Conservation (phyloP, 1,284 basidiomycete species). For the Albatrellus sp. region DNA sequence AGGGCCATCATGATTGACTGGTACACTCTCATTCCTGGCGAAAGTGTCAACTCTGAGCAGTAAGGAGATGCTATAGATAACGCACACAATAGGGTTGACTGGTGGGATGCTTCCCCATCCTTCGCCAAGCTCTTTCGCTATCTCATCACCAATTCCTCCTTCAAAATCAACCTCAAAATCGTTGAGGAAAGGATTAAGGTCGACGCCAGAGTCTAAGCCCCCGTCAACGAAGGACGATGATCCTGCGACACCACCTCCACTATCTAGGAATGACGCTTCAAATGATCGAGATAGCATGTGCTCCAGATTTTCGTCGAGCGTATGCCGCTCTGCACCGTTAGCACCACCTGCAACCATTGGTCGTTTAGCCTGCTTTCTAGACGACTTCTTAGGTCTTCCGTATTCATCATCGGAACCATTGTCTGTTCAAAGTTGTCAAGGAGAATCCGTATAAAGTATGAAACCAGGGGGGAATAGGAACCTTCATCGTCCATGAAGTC, state of each 20-base stretch:
- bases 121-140: slow-evolving; percentile 60
- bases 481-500: slow-evolving; percentile 36
- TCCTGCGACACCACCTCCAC: slow-evolving; percentile 20
- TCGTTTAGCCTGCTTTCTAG: slow-evolving; percentile 18
- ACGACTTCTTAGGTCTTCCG: slow-evolving; percentile 25
- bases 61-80: not conserved
- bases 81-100: slow-evolving; percentile 5
- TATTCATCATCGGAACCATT: slow-evolving; percentile 32
- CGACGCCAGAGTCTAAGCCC: slow-evolving; percentile 29
- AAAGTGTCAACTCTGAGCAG: not conserved
- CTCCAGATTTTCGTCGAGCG: slow-evolving; percentile 56
- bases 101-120: slow-evolving; percentile 36
- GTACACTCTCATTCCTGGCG: not conserved
- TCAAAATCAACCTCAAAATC: slow-evolving; percentile 46
- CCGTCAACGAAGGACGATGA: slow-evolving; percentile 48
- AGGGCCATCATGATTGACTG: not conserved
- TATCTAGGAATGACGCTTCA: slow-evolving; percentile 40
- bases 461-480: slow-evolving; percentile 1
- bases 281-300: slow-evolving; percentile 54
- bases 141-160: slow-evolving; percentile 45
- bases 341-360: slow-evolving; percentile 24
- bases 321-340: slow-evolving; percentile 41
- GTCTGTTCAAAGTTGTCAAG: too few relatives aligned
- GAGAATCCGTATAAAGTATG: too few relatives aligned
- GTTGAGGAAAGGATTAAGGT: slow-evolving; percentile 38